Conservation (phyloP, 352 stramenopile species). For the Peronospora belbahrii region DNA sequence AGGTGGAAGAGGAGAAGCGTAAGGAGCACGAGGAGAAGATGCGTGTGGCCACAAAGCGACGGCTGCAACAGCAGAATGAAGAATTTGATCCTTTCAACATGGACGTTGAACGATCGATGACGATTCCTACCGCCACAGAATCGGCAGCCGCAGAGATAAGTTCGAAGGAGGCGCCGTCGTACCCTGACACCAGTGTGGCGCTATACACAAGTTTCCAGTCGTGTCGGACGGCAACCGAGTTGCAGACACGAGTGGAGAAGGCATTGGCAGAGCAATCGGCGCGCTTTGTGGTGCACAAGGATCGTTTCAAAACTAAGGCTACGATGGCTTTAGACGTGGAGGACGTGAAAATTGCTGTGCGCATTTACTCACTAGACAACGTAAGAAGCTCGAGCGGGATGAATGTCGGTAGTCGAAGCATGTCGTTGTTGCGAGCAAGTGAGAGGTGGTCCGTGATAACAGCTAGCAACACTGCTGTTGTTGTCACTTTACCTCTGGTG, state of each 20-base stretch:
- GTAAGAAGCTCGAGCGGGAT: slow-evolving; percentile 36
- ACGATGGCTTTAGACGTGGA: slow-evolving; percentile 36
- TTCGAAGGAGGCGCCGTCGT: slow-evolving; percentile 38
- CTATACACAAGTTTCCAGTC: slow-evolving; percentile 77
- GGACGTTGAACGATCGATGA: slow-evolving; percentile 37
- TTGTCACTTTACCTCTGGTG: slow-evolving; percentile 20
- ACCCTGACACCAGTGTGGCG: slow-evolving; percentile 47
- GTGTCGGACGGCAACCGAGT: slow-evolving; percentile 31
- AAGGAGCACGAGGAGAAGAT: slow-evolving; percentile 56
- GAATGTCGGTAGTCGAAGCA: slow-evolving; percentile 13
- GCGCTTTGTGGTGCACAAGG: slow-evolving; percentile 43
- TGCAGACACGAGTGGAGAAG: slow-evolving; percentile 50
- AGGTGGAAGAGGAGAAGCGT: slow-evolving; percentile 63
- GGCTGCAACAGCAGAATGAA: slow-evolving; percentile 26
- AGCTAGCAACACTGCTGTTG: slow-evolving; percentile 22
- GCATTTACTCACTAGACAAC: slow-evolving; percentile 65
- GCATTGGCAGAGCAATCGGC: slow-evolving; percentile 42
- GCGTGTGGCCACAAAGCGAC: slow-evolving; percentile 29
- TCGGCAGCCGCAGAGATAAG: slow-evolving; percentile 25
- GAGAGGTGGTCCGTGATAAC: slow-evolving; percentile 7
- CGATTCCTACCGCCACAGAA: slow-evolving; percentile 9
- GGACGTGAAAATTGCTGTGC: slow-evolving; percentile 45
- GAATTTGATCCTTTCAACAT: slow-evolving; percentile 62
- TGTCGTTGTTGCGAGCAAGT: slow-evolving; percentile 17
- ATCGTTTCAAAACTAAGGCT: slow-evolving; percentile 72